Evolutionary conservation across 2,329 filamentous ascomycete species (phyloP).

Genomic region (Dissoconium aciculare): DNA sequence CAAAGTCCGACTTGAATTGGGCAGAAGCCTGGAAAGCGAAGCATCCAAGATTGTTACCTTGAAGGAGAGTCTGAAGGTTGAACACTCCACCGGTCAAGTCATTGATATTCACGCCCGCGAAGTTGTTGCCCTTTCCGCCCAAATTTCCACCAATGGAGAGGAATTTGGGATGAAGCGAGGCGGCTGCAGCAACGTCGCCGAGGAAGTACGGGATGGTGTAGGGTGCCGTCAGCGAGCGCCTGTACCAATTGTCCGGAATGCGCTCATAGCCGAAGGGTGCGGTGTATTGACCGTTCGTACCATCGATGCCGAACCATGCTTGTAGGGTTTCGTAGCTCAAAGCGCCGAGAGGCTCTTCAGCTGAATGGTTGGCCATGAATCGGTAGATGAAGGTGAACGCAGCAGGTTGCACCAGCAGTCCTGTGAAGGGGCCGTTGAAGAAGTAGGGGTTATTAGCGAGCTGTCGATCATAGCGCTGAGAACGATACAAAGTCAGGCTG

Average conservation of each 20-base stretch:
- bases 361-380: slow-evolving; percentile 17
- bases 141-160: slow-evolving; percentile 22
- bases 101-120: slow-evolving; percentile 22
- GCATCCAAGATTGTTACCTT: slow-evolving; percentile 10
- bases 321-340: slow-evolving; percentile 14
- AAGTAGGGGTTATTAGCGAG: slow-evolving; percentile 21
- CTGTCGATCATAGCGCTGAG: slow-evolving; percentile 10
- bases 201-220: slow-evolving; percentile 10
- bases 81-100: slow-evolving; percentile 29
- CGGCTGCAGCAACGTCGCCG: slow-evolving; percentile 7
- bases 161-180: slow-evolving; percentile 7
- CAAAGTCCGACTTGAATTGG: too few species aligned
- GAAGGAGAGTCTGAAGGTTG: slow-evolving; percentile 19
- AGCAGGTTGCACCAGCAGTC: slow-evolving; percentile 12
- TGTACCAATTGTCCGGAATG: slow-evolving; percentile 13
- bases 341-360: slow-evolving; percentile 12
- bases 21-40: slow-evolving; percentile 9
- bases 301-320: slow-evolving; percentile 13
- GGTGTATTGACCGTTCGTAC: slow-evolving; percentile 7
- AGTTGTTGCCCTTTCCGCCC: slow-evolving; percentile 21
- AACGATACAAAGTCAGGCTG: slow-evolving; percentile 9
- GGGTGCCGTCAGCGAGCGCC: slow-evolving; percentile 9
- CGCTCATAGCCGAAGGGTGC: slow-evolving; percentile 9
- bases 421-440: slow-evolving; percentile 18
- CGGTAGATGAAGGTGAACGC: slow-evolving; percentile 18